Conservation (phyloP, 1,139 yeast species). For the Trichomonascaceae sp. region DNA sequence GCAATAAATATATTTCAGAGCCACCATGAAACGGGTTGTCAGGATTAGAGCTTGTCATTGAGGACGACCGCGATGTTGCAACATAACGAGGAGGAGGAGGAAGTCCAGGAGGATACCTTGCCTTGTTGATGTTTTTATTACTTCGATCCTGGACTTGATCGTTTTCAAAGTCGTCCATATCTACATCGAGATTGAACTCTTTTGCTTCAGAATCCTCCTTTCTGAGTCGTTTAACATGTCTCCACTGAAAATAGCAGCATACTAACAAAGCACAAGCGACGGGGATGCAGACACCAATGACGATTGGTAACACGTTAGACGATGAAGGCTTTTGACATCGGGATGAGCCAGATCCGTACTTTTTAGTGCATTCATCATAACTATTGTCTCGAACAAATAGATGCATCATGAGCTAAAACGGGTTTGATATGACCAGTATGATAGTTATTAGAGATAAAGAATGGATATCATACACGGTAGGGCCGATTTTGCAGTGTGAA, state of each 20-base stretch:
- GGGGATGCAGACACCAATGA: slow-evolving; percentile 37
- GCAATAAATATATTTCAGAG: slow-evolving; percentile 17
- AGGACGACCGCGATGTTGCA: background rate
- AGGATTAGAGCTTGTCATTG: slow-evolving; percentile 8
- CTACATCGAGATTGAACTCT: slow-evolving; percentile 33
- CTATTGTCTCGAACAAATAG: background rate
- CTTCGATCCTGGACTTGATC: background rate
- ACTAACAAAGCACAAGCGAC: slow-evolving; percentile 28
- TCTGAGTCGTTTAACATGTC: slow-evolving; percentile 29
- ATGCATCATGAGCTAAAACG: background rate
- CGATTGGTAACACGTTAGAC: slow-evolving; percentile 33
- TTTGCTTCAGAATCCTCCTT: slow-evolving; percentile 33
- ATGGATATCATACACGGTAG: background rate
- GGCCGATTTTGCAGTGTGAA: background rate
- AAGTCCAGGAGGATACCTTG: slow-evolving; percentile 2
- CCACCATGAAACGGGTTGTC: slow-evolving; percentile 20
- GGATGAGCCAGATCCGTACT: slow-evolving; percentile 8
- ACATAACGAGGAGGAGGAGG: slow-evolving; percentile 2
- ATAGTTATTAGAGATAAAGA: background rate
- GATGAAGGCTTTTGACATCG: slow-evolving; percentile 28
- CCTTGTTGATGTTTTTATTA: background rate
- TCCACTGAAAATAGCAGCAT: slow-evolving; percentile 29
- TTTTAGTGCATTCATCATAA: background rate
- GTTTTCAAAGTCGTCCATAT: slow-evolving; percentile 22
- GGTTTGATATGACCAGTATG: no score